Conservation (phyloP, 257 asterid genomes). For the Echites panduratus region DNA sequence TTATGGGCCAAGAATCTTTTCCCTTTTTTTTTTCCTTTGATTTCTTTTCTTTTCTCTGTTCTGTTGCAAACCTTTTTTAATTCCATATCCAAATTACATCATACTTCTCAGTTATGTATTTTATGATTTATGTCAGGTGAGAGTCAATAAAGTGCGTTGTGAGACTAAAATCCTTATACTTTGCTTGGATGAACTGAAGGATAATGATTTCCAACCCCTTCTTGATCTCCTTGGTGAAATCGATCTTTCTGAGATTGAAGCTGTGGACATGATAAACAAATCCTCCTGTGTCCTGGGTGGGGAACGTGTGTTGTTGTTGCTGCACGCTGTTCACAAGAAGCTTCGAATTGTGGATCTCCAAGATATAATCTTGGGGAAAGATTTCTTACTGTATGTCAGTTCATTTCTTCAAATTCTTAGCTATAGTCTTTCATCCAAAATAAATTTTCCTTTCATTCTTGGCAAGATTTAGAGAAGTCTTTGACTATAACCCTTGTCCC, state of each 20-base stretch:
- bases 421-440: background rate
- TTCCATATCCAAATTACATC: background rate
- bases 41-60: background rate
- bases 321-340: slow-evolving; percentile 63
- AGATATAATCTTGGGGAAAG: slow-evolving; percentile 73
- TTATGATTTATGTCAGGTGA: slow-evolving; percentile 51
- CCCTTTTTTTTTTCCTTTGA: too few relatives aligned
- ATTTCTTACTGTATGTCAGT: slow-evolving; percentile 63
- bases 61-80: background rate
- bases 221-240: slow-evolving; percentile 50
- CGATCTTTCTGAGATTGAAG: slow-evolving; percentile 76
- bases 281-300: slow-evolving; percentile 58
- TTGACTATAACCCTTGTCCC: too few relatives aligned
- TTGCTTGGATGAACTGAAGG: slow-evolving; percentile 61
- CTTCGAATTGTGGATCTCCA: slow-evolving; percentile 79
- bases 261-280: slow-evolving; percentile 70
- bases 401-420: slow-evolving; percentile 12
- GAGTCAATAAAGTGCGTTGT: slow-evolving; percentile 53
- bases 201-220: slow-evolving; percentile 66
- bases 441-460: background rate
- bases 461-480: background rate
- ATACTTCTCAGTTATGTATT: slow-evolving; percentile 3
- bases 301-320: slow-evolving; percentile 49
- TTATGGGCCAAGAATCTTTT: background rate
- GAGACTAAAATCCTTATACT: slow-evolving; percentile 45